phyloP scores from a whole-genome alignment of 73 alveolate species.

The Paramecium tetraurelia region DNA sequence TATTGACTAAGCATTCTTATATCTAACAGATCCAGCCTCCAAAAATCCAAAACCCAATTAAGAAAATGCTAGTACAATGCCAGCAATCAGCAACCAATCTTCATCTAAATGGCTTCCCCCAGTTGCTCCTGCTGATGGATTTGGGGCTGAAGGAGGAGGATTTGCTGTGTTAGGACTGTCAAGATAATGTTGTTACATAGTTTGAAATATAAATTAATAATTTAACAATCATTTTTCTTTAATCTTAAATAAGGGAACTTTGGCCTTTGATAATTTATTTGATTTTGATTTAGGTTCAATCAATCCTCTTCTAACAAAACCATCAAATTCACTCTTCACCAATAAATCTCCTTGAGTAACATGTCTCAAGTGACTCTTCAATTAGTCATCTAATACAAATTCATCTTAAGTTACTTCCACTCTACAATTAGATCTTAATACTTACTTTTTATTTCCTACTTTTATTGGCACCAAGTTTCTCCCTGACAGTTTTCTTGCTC shows the following conservation, averaged over 20 bases:
- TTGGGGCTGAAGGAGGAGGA: neutral
- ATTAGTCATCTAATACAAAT: neutral
- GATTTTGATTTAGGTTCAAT: slow-evolving; percentile 30
- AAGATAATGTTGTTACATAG: neutral
- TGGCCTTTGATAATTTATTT: slow-evolving; percentile 12
- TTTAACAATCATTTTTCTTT: neutral
- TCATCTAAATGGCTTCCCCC: neutral
- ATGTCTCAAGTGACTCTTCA: neutral
- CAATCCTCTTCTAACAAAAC: slow-evolving; percentile 37
- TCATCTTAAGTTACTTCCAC: slow-evolving; percentile 24
- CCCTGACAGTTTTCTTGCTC: neutral
- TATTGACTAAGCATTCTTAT: neutral
- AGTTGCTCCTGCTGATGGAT: neutral
- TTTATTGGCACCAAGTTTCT: neutral
- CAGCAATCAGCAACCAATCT: slow-evolving; percentile 33
- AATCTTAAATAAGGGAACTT: slow-evolving; percentile 12
- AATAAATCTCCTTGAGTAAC: slow-evolving; percentile 12
- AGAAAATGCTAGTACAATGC: neutral
- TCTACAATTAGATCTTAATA: neutral
- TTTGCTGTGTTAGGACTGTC: neutral
- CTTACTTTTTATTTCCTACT: slow-evolving; percentile 29
- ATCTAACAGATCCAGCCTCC: slow-evolving; percentile 40
- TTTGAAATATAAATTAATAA: neutral
- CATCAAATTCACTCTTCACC: slow-evolving; percentile 8
- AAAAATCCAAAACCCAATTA: slow-evolving; percentile 24